Percentiles rank a stretch among this genome's conserved stretches.
phyloP scores from a whole-genome alignment of 2,329 filamentous ascomycete species.

The Sclerotinia glacialis region DNA sequence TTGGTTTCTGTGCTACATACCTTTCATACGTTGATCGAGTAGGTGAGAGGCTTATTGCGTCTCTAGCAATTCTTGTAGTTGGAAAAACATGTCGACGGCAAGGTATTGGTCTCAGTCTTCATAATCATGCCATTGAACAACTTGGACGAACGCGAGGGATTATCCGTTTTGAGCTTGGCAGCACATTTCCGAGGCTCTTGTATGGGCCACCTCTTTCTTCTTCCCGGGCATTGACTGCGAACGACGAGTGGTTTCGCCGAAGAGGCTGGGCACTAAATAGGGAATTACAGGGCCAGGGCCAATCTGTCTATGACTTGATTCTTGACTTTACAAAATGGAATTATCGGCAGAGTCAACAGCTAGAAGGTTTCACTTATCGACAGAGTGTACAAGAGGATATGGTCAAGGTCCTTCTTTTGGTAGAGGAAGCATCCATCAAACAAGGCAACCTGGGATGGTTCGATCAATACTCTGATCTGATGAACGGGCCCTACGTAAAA shows the following conservation, averaged over 20 bases:
- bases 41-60: constrained; percentile 53
- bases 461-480: constrained; percentile 55
- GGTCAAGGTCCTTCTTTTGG: constrained; percentile 48
- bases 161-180: constrained; percentile 54
- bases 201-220: constrained; percentile 48
- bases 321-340: constrained; percentile 50
- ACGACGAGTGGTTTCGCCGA: constrained; percentile 52
- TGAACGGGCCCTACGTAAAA: constrained; percentile 47
- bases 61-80: constrained; percentile 54
- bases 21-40: constrained; percentile 55
- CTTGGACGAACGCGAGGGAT: constrained; percentile 52
- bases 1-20: constrained; percentile 61
- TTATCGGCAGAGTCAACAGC: constrained; percentile 42
- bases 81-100: constrained; percentile 47
- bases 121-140: constrained; percentile 50
- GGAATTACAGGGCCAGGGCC: constrained; percentile 47
- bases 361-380: constrained; percentile 43
- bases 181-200: constrained; percentile 56
- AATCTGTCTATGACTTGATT: constrained; percentile 53
- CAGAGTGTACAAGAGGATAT: constrained; percentile 43
- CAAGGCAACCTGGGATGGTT: constrained; percentile 56
- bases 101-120: constrained; percentile 54
- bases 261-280: constrained; percentile 53
- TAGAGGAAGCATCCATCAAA: constrained; percentile 47
- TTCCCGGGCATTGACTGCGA: constrained; percentile 38